A percentile compares a stretch with the other conserved stretches of the same genome.
Evolutionary conservation across 164 flowering plant genomes (phyloP).

Genomic region (Umbellularia californica): DNA sequence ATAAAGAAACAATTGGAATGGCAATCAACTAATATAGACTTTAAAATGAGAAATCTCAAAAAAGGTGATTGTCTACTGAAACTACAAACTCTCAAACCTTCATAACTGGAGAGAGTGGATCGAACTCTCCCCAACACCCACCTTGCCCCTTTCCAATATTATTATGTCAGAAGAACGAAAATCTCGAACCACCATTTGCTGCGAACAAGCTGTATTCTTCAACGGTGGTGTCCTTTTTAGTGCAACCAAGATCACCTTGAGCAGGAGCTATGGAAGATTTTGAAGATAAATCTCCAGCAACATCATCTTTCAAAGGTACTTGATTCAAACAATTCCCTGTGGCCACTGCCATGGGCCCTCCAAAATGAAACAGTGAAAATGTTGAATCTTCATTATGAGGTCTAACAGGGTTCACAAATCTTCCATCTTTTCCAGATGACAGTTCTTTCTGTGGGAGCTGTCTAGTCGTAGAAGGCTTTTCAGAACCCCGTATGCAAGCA

Average conservation of each 20-base stretch:
- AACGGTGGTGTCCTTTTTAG: constrained; percentile 46
- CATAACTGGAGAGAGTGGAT: constrained; percentile 22
- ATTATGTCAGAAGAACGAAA: constrained; percentile 59
- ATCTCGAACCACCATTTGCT: constrained; percentile 54
- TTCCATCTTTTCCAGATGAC: constrained; percentile 19
- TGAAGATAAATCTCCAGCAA: constrained; percentile 27
- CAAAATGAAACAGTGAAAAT: constrained; percentile 91
- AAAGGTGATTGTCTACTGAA: constrained; percentile 36
- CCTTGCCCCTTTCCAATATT: constrained; percentile 17
- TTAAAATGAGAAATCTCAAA: constrained; percentile 26
- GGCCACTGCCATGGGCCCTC: constrained; percentile 69
- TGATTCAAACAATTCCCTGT: constrained; percentile 32
- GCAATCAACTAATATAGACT: constrained; percentile 18
- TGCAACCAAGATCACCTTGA: constrained; percentile 33
- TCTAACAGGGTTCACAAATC: constrained; percentile 26
- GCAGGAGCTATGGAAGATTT: constrained; percentile 25
- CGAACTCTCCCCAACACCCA: constrained; percentile 24
- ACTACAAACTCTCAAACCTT: constrained; percentile 39
- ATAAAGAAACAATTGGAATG: constrained; percentile 20
- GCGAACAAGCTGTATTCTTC: constrained; percentile 91
- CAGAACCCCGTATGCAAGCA: constrained; percentile 10
- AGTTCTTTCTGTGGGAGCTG: constrained; percentile 13
- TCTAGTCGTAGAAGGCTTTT: constrained; percentile 14
- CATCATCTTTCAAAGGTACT: constrained; percentile 30
- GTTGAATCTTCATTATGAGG: constrained; percentile 25